phyloP scores from a whole-genome alignment of 2,329 filamentous ascomycete species.

The Aspergillus neoniger region DNA sequence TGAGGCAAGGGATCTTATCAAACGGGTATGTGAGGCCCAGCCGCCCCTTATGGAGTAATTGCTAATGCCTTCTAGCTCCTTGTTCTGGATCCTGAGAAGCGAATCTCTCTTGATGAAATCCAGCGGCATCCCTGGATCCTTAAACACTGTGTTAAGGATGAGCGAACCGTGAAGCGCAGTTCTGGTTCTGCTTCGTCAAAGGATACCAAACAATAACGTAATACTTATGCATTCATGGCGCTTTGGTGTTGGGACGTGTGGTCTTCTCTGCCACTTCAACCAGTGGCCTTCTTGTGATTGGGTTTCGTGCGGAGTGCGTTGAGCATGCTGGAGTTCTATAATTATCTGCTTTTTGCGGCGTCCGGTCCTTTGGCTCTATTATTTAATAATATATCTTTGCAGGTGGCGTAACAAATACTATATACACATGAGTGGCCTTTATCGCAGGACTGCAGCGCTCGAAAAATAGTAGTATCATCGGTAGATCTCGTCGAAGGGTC shows the following conservation, averaged over 20 bases:
- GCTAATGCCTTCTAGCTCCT: conserved; percentile 62
- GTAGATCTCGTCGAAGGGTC: conserved; percentile 97
- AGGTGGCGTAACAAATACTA: conserved; percentile 13
- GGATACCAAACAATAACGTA: conserved; percentile 33
- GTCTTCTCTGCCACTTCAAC: not conserved
- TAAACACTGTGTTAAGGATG: conserved; percentile 77
- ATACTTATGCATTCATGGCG: conserved; percentile 21
- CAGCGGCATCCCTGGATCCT: conserved; percentile 93
- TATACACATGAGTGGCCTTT: conserved; percentile 16
- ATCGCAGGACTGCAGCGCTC: not conserved
- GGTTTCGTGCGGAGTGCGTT: not conserved
- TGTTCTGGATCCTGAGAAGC: conserved; percentile 89
- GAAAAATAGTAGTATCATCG: conserved; percentile 48
- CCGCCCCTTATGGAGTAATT: not conserved
- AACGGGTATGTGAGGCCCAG: conserved; percentile 61
- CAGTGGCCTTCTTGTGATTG: not conserved
- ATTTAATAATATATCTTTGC: not conserved
- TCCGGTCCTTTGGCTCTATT: not conserved
- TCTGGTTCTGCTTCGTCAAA: conserved; percentile 42
- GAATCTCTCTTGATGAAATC: conserved; percentile 85
- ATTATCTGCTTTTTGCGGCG: not conserved
- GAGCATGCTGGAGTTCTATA: not conserved
- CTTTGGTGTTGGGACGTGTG: conserved; percentile 18
- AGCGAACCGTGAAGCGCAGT: conserved; percentile 46
- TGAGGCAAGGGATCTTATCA: conserved; percentile 90